Base-by-base conservation (phyloP, 768 basidiomycete genomes). In the Dentipellis sp. region DNA sequence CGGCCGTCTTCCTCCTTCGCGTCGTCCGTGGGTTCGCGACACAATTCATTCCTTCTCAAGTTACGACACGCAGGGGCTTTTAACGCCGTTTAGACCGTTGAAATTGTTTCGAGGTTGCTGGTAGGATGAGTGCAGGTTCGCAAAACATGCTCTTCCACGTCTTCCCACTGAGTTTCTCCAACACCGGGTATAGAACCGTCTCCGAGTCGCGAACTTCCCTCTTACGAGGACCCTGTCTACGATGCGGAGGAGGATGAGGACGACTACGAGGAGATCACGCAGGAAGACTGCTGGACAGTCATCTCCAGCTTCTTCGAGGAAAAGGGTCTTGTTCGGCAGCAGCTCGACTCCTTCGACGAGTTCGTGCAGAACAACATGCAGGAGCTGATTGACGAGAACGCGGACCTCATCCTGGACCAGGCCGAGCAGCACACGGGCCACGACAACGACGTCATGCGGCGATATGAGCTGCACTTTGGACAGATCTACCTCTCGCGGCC, bases 291-390 rank as follows among this genome's bases (percentile, higher is more conserved):
- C 69, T 95, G 92, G 92, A 84, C 87, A 40, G 87, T 99, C 67
- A 97, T 98, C 64, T 88, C 91, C 59, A 86, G 91, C 65, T 99
- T 95, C 75, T 98, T 99, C 70, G 87, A 92, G 60, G 90, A 93
- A 69, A 97, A 95, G 70, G 95, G 95, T 72, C 86, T 99, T 58
- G 97, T 98, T 53, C 83, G 92, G 50, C 97, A 99, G 68, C 97
- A 99, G 69, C 83, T 98, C 54, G 94, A 95, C 74, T 94, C 91
- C 10, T 99, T 95, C 71, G 94, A 99, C 68, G 95, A 98, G 73
- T 99, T 98, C 66, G 91, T 99, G 36, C 93, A 97, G 68, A 97
- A 97, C 64, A 97, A 94, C 12, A 97, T 99, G 94, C 95, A 98
- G 72, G 97, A 98, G 69, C 79, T 99, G 22, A 94, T 99, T 19